Conservation (phyloP, 179 eudicot species). For the Spergularia azorica region DNA sequence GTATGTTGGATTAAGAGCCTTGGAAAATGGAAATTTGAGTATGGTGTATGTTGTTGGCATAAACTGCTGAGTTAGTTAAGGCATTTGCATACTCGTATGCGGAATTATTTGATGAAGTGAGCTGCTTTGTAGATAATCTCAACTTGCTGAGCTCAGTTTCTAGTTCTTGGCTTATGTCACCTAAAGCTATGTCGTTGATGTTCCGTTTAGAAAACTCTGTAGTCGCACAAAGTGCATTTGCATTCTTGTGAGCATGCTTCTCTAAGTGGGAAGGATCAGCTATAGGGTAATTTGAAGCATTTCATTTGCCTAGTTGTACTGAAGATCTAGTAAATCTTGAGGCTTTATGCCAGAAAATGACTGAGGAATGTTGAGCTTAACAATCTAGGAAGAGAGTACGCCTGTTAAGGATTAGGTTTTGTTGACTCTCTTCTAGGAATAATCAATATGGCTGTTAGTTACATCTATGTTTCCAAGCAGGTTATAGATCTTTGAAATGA, state of each 20-base stretch:
- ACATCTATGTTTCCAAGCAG: background rate
- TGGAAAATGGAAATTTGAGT: background rate
- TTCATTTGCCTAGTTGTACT: background rate
- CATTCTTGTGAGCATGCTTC: no score
- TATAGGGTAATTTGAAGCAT: no score
- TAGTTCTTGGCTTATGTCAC: no score
- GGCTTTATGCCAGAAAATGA: background rate
- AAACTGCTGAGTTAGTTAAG: background rate
- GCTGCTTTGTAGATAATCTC: no score
- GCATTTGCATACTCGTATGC: background rate
- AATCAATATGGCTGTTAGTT: background rate
- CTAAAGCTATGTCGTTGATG: no score
- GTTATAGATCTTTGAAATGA: background rate
- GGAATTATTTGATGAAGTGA: background rate
- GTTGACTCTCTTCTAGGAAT: background rate
- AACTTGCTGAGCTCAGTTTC: no score
- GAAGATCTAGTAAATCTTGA: background rate
- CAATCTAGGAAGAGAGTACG: background rate
- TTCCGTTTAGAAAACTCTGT: no score
- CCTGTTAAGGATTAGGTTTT: conserved; percentile 5
- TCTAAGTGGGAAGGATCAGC: no score
- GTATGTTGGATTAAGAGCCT: background rate
- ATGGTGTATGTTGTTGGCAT: conserved; percentile 6
- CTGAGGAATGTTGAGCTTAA: background rate
- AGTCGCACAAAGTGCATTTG: no score